A percentile compares a stretch with the other conserved stretches of the same genome.
phyloP scores from a whole-genome alignment of 352 stramenopile genomes.

The Pythium myriotylum region DNA sequence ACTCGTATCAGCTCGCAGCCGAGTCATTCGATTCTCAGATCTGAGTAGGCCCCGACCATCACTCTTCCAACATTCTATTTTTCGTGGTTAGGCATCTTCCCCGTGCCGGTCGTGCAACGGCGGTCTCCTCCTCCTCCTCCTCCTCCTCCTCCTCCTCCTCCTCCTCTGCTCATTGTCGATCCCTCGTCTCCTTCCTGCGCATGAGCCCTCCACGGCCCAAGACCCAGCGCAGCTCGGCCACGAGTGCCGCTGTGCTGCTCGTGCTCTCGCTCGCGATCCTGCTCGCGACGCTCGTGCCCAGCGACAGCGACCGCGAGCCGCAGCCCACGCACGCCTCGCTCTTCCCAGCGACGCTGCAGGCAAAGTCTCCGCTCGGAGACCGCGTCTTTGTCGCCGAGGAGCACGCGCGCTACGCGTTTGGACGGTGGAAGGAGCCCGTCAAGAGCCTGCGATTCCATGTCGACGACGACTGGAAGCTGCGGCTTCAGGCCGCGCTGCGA shows the following conservation, averaged over 20 bases:
- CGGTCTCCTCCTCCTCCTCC: no score
- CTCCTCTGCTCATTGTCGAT: background rate
- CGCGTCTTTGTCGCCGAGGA: slow-evolving; percentile 14
- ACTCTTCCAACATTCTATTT: background rate
- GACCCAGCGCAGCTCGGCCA: background rate
- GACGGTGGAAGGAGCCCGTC: slow-evolving; percentile 32
- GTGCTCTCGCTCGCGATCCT: slow-evolving; percentile 26
- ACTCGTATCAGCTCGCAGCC: background rate
- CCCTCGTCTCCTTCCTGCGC: background rate
- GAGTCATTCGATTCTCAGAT: background rate
- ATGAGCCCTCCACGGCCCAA: background rate
- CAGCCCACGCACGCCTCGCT: slow-evolving; percentile 23
- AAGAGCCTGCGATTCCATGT: slow-evolving; percentile 34
- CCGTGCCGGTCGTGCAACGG: no score
- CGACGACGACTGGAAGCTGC: slow-evolving; percentile 24
- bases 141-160: no score
- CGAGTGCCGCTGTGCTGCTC: slow-evolving; percentile 8
- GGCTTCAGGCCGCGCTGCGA: slow-evolving; percentile 18
- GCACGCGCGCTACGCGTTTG: slow-evolving; percentile 32
- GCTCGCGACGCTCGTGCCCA: slow-evolving; percentile 31
- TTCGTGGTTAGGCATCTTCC: background rate
- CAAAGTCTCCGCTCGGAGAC: slow-evolving; percentile 23
- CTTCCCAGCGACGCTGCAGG: slow-evolving; percentile 30
- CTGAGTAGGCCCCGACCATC: background rate
- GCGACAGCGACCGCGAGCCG: slow-evolving; percentile 28